Base-by-base conservation (phyloP, 257 asterid genomes). In the Perilla frutescens region DNA sequence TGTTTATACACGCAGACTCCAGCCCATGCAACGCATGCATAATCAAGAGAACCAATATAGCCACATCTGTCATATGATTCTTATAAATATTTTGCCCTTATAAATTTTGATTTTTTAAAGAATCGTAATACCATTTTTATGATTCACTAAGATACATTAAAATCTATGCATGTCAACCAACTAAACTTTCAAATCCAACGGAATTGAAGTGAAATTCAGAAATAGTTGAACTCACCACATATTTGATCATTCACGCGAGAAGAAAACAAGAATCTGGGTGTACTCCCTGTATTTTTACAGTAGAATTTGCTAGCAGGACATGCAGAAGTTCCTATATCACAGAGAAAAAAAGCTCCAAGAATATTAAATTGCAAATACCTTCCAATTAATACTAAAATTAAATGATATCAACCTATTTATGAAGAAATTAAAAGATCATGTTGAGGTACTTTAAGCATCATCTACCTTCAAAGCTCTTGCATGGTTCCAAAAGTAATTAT, bases 241-340 rank as follows among this genome's bases (percentile, higher is more conserved):
- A 91, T 82, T 71, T 66, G 85, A 82, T 94, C 99, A 65, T 91
- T 94, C 83, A 94, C 91, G 6, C 77, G 90, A 66, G 98, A 94
- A 39, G 99, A 87, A 79, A 87, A 90, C 87, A 94, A 75, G 80
- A 91, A 94, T 66, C 50, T 79, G 14, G 99, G 99, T 4, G 80
- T 85, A 78, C 97, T 94, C 81, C 99, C 99, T 47, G 71, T 70
- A 85, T 94, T 94, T 79, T 78, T 83, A 80, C 99, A 94, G 84
- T 94, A 94, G 81, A 94, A 94, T 77, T 79, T 94, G 39, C 97
- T 89, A 29, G 81, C 72, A 20, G 99, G 97, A 79, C 99, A 94
- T 44, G 99, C 98, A 7, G 98, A 82, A 79, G 99, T 94, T 59
- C 98, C 99, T 89, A 71, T 70, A 79, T 43, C 55, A 63, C 73